Percentiles rank a stretch among this genome's conserved stretches.
Conservation (phyloP, 164 flowering plant genomes). For the Cinnamomum micranthum region DNA sequence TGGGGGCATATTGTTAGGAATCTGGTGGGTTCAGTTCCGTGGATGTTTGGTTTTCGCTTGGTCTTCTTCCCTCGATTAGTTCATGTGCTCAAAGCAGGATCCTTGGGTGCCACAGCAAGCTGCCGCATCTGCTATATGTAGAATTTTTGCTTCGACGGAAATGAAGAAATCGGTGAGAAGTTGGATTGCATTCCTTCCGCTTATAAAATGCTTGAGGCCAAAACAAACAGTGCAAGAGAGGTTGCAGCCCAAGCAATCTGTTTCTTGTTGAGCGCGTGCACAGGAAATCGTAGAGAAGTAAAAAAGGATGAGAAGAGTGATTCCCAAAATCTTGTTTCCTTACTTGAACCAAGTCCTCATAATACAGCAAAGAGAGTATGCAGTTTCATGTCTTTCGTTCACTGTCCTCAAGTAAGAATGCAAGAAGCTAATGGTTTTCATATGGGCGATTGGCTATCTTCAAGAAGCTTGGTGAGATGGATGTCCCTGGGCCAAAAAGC, state of each 20-base stretch:
- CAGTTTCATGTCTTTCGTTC: slow-evolving; percentile 53
- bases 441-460: slow-evolving; percentile 89
- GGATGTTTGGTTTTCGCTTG: slow-evolving; percentile 45
- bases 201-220: slow-evolving; percentile 75
- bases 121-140: slow-evolving; percentile 66
- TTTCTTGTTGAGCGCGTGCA: slow-evolving; percentile 44
- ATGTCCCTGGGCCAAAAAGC: slow-evolving; percentile 69
- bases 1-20: slow-evolving; percentile 80
- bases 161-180: slow-evolving; percentile 66
- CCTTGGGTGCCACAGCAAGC: slow-evolving; percentile 79
- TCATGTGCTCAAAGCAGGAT: slow-evolving; percentile 75
- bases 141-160: slow-evolving; percentile 52
- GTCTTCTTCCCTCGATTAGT: slow-evolving; percentile 62
- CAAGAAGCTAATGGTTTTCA: slow-evolving; percentile 79
- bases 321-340: slow-evolving; percentile 73
- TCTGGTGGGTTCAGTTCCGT: slow-evolving; percentile 50
- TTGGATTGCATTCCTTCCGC: slow-evolving; percentile 70
- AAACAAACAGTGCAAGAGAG: slow-evolving; percentile 61
- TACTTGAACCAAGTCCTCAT: slow-evolving; percentile 76
- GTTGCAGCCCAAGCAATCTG: slow-evolving; percentile 76
- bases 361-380: slow-evolving; percentile 88
- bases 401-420: slow-evolving; percentile 73
- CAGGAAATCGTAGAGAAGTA: slow-evolving; percentile 55
- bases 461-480: slow-evolving; percentile 84
- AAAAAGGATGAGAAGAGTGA: slow-evolving; percentile 70